phyloP scores from a whole-genome alignment of 768 basidiomycete species.

The Lentinula edodes region DNA sequence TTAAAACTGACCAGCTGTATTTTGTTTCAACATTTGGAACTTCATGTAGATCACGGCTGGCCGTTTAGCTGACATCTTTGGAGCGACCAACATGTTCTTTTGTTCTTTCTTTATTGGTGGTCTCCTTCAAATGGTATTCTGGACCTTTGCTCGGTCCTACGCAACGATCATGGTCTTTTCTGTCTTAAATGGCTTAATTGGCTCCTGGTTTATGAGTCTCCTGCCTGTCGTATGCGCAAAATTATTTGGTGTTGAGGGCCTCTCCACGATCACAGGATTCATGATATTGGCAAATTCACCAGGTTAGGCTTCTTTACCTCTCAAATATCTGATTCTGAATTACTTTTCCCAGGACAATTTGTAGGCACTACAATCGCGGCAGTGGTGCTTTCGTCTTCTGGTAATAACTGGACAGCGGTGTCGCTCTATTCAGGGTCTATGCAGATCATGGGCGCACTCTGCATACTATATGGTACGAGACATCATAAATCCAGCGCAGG shows the following conservation, averaged over 20 bases:
- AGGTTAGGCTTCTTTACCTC: slow-evolving; percentile 6
- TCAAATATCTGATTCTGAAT: background rate
- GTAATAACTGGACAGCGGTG: slow-evolving; percentile 24
- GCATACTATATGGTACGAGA: slow-evolving; percentile 22
- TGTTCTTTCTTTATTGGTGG: slow-evolving; percentile 27
- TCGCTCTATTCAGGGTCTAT: slow-evolving; percentile 22
- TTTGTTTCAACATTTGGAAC: background rate
- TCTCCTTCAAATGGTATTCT: slow-evolving; percentile 29
- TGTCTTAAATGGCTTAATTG: slow-evolving; percentile 27
- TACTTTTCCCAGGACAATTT: slow-evolving; percentile 18
- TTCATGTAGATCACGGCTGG: slow-evolving; percentile 25
- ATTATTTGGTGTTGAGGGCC: slow-evolving; percentile 18
- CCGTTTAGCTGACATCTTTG: slow-evolving; percentile 29
- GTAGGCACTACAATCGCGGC: slow-evolving; percentile 26
- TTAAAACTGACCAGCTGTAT: background rate
- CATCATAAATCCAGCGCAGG: background rate
- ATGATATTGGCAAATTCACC: slow-evolving; percentile 19
- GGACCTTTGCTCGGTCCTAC: slow-evolving; percentile 29
- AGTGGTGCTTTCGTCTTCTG: slow-evolving; percentile 22
- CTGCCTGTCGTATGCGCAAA: slow-evolving; percentile 24
- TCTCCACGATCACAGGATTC: slow-evolving; percentile 19
- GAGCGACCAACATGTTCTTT: slow-evolving; percentile 34
- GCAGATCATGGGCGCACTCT: slow-evolving; percentile 22
- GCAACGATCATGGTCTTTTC: slow-evolving; percentile 24
- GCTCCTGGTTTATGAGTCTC: slow-evolving; percentile 28